Conservation (phyloP, 805 yeast genomes). For the Spathaspora boniae region DNA sequence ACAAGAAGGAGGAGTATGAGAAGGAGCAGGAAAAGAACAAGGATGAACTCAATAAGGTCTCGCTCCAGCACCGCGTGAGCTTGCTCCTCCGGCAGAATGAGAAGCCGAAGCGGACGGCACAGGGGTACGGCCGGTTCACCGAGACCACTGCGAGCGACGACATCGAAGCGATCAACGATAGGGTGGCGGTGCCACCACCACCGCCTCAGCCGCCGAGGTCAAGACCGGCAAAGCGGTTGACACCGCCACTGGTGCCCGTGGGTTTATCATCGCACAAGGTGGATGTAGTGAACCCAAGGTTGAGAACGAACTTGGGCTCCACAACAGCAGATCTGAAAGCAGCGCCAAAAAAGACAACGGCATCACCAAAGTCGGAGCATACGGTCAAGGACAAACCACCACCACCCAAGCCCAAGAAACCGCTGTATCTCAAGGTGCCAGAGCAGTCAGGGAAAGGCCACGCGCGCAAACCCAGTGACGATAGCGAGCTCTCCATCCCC, state of each 20-base stretch:
- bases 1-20: constrained; percentile 1
- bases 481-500: constrained; percentile 43
- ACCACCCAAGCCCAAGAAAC: constrained; percentile 68
- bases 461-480: constrained; percentile 29
- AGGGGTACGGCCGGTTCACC: constrained; percentile 79
- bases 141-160: constrained; percentile 37
- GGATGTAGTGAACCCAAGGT: too few species aligned
- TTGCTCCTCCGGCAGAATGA: constrained; percentile 41
- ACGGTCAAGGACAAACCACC: constrained; percentile 29
- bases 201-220: constrained; percentile 2
- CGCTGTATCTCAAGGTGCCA: constrained; percentile 46
- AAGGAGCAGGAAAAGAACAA: background rate
- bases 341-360: background rate
- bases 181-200: constrained; percentile 6
- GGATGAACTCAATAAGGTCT: constrained; percentile 19
- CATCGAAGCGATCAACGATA: constrained; percentile 28
- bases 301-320: too few species aligned
- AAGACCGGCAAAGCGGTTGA: constrained; percentile 6
- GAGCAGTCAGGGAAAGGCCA: too few species aligned
- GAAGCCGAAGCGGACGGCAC: constrained; percentile 58
- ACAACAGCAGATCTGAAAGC: background rate
- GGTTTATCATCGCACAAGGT: constrained; percentile 21
- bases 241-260: constrained; percentile 37
- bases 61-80: constrained; percentile 56
- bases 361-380: background rate